A percentile compares a stretch with the other conserved stretches of the same genome.
phyloP scores from a whole-genome alignment of 192 early-diverging fungal species.

The Mortierella claussenii region DNA sequence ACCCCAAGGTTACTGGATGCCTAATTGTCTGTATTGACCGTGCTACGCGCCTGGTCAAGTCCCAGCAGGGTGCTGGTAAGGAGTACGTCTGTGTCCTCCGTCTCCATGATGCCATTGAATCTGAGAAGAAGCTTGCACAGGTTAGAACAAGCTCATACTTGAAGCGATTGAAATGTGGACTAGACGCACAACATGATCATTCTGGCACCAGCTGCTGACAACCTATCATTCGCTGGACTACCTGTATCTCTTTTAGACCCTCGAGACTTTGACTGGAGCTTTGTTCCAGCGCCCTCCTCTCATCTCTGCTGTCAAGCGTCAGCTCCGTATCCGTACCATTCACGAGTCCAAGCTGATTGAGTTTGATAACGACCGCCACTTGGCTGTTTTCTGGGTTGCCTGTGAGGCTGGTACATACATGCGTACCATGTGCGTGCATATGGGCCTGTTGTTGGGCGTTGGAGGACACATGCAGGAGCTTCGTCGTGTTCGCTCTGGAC shows the following conservation, averaged over 20 bases:
- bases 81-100: conserved; percentile 97
- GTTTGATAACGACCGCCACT: conserved; percentile 96
- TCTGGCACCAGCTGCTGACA: too few relatives aligned
- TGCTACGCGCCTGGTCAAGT: conserved; percentile 98
- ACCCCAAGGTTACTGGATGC: conserved; percentile 99
- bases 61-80: conserved; percentile 99
- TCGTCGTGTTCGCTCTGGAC: conserved; percentile 94
- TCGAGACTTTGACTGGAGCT: conserved; percentile 98
- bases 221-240: too few relatives aligned
- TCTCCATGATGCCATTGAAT: conserved; percentile 93
- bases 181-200: too few relatives aligned
- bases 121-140: conserved; percentile 86
- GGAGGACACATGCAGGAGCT: conserved; percentile 99
- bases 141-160: too few relatives aligned
- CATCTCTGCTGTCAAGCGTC: conserved; percentile 99
- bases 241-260: too few relatives aligned
- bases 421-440: conserved; percentile 98
- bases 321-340: conserved; percentile 98
- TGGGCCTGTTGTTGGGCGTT: conserved; percentile 93
- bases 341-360: conserved; percentile 96
- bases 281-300: conserved; percentile 99
- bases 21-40: conserved; percentile 99
- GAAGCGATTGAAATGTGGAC: too few relatives aligned
- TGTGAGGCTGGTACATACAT: conserved; percentile 99
- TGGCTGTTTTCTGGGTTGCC: conserved; percentile 97